A percentile compares a stretch with the other conserved stretches of the same genome.
Conservation (phyloP, 345 rosid species). For the Hibiscus trionum region DNA sequence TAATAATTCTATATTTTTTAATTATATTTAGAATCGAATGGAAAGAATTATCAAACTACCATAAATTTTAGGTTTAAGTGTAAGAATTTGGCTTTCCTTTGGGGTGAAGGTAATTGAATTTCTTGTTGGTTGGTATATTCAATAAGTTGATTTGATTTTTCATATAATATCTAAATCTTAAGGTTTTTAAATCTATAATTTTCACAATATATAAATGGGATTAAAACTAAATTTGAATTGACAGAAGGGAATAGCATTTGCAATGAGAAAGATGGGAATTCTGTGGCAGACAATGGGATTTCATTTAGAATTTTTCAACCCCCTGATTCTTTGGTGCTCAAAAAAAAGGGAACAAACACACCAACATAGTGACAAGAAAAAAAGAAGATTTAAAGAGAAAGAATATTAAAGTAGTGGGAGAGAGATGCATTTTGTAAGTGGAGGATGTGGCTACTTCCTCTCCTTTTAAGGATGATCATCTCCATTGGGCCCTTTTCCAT, state of each 20-base stretch:
- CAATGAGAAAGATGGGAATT: neutral
- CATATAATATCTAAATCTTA: too few relatives aligned
- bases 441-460: slow-evolving; percentile 17
- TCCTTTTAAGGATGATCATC: neutral
- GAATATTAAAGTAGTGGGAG: slow-evolving; percentile 17
- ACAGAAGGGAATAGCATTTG: neutral
- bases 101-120: slow-evolving; percentile 24
- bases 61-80: neutral
- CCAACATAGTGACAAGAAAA: neutral
- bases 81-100: slow-evolving; percentile 11
- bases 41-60: slow-evolving; percentile 24
- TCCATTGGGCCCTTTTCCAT: neutral
- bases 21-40: neutral
- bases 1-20: too few relatives aligned
- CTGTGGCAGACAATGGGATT: neutral
- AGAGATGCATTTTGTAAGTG: slow-evolving; percentile 22
- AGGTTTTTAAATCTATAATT: too few relatives aligned
- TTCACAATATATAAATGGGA: too few relatives aligned
- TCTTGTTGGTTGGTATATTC: neutral
- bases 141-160: neutral
- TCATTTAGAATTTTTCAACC: neutral
- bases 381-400: neutral
- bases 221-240: neutral
- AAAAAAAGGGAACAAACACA: neutral
- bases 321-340: neutral